Evolutionary conservation across 805 yeast species (phyloP), one percentile per base, ranked within the genome.

Genomic region (Scheffersomyces spartinae): DNA sequence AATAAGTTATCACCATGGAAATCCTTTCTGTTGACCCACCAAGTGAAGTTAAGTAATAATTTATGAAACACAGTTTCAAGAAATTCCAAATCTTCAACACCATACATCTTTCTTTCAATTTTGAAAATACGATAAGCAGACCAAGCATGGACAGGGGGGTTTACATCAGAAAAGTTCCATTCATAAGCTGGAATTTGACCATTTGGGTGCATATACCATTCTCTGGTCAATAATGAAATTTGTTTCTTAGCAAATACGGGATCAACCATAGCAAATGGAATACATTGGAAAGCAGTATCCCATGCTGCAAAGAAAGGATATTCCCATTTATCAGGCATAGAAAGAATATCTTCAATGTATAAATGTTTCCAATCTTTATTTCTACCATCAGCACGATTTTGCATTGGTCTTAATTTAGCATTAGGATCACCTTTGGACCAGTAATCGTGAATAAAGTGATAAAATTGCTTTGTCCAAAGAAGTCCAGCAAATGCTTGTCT

Each of bases 81-180:
- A 49, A 86, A 85, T 29, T 73, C 79, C 26, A 78, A 52, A 50
- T 85, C 96, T 36, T 76, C 81, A 12, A 63, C 55, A n/a, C 86
- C 86, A 47, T 77, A 78, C 72, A 82, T 63, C 46, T 80, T 82
- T 36, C 91, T 62, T 52, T 86, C 95, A 39, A 84, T 70, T 52
- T 86, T 85, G 55, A 72, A 85, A 21, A 81, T 81, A 40, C 96
- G 67, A 49, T 74, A 85, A 9, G 86, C 75, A 1, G 95, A 77
- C 95, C 95, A 85, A 0, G 95, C 95, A 48, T 86, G 95, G 18
- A 85, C 96, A 0, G 96, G 96, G 1, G 96, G 96, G 47, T 85
- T 85, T n/a, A 86, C 94, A 50, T 85, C 96, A 34, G 80, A 63
- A 43, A 85, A 85, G 49, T 86, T 85, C 96, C 96, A 85, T 53